Conservation (phyloP, 768 basidiomycete genomes). For the Kwoniella sp. region DNA sequence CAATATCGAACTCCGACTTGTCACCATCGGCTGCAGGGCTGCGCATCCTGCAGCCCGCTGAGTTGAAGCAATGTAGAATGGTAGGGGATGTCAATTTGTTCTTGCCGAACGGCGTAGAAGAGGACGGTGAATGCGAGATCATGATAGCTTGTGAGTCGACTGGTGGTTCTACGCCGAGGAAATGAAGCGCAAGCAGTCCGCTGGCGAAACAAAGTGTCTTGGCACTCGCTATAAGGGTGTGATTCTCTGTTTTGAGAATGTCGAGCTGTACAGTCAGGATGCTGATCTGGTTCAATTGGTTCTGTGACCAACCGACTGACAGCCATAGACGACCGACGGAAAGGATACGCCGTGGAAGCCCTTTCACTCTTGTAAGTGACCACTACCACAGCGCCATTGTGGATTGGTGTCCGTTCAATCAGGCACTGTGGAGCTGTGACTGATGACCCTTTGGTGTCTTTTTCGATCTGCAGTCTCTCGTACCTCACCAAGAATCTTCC, state of each 20-base stretch:
- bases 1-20: not conserved
- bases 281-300: not conserved
- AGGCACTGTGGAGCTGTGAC: too few relatives aligned
- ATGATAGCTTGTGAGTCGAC: slow-evolving; percentile 78
- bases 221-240: too few relatives aligned
- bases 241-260: too few relatives aligned
- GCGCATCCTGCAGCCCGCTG: slow-evolving; percentile 36
- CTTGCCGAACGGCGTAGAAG: slow-evolving; percentile 65
- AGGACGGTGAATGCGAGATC: slow-evolving; percentile 80
- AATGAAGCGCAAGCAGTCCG: not conserved
- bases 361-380: slow-evolving; percentile 38
- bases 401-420: too few relatives aligned
- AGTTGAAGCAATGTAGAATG: slow-evolving; percentile 64
- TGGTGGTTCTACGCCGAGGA: slow-evolving; percentile 2
- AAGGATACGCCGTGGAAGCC: slow-evolving; percentile 59
- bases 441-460: not conserved
- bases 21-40: not conserved
- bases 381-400: too few relatives aligned
- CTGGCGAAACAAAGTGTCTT: too few relatives aligned
- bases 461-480: slow-evolving; percentile 62
- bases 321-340: slow-evolving; percentile 63
- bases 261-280: not conserved
- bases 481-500: slow-evolving; percentile 52
- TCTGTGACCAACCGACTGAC: not conserved
- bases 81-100: slow-evolving; percentile 93